Conservation (phyloP, 2,329 filamentous ascomycete species). For the Fusarium newnesense region DNA sequence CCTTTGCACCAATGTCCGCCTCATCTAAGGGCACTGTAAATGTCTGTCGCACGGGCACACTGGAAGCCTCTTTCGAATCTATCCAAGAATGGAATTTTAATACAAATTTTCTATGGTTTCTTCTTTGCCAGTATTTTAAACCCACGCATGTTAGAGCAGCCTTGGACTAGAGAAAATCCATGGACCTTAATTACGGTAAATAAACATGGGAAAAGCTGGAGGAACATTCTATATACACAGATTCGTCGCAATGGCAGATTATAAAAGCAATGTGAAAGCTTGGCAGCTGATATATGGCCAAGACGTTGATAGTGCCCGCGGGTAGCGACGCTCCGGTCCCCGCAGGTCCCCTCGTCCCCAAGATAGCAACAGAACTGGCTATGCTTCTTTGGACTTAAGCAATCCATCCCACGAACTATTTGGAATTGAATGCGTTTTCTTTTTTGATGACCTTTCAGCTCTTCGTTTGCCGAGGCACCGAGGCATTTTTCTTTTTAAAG, state of each 20-base stretch:
- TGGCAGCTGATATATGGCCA: background rate
- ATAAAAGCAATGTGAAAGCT: too few relatives aligned
- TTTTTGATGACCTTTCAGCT: accelerated
- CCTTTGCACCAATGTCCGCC: background rate
- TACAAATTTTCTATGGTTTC: accelerated
- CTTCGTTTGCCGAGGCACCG: background rate
- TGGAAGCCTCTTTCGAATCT: accelerated
- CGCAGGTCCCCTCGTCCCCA: background rate
- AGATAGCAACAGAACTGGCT: background rate
- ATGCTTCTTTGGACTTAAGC: background rate
- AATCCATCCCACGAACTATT: too few relatives aligned
- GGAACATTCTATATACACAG: background rate
- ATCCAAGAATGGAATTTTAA: background rate
- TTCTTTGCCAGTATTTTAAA: background rate
- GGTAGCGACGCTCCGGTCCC: background rate
- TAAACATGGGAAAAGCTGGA: background rate
- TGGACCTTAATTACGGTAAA: background rate
- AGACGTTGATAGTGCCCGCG: background rate
- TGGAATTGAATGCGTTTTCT: background rate
- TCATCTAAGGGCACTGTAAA: background rate
- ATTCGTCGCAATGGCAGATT: too few relatives aligned
- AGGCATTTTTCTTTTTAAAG: background rate
- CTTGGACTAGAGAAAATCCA: accelerated
- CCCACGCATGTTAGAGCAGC: accelerated
- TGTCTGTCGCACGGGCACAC: background rate